Evolutionary conservation across 225 moss, liverwort and hornwort species (phyloP).

Genomic region (Takakia lepidozioides): DNA sequence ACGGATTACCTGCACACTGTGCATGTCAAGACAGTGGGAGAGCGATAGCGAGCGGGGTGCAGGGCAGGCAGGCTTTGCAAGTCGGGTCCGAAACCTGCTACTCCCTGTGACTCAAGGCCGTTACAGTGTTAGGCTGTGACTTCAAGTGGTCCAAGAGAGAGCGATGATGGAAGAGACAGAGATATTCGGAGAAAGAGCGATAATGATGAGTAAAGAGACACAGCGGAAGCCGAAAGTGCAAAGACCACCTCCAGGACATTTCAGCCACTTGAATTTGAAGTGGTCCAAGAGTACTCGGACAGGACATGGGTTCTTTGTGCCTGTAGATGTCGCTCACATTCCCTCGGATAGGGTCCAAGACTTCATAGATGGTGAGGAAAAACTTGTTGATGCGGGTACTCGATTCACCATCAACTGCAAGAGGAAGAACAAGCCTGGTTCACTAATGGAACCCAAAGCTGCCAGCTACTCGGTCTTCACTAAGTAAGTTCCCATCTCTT

Average conservation of each 20-base stretch:
- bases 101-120: too few species aligned
- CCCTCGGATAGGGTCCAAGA: conserved; percentile 4
- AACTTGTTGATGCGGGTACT: conserved; percentile 2
- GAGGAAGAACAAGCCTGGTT: conserved; percentile 1
- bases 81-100: too few species aligned
- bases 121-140: too few species aligned
- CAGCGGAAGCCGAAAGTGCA: too few species aligned
- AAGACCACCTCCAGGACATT: conserved; percentile 1
- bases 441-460: conserved; percentile 1
- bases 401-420: background rate
- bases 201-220: too few species aligned
- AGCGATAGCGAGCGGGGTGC: too few species aligned
- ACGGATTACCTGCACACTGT: too few species aligned
- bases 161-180: too few species aligned
- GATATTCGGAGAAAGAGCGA: too few species aligned
- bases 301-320: background rate
- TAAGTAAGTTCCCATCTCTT: background rate
- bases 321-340: conserved; percentile 6
- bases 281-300: conserved; percentile 3
- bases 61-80: too few species aligned
- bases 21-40: too few species aligned
- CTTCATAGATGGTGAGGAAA: conserved; percentile 1
- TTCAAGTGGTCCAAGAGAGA: too few species aligned
- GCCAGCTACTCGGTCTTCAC: conserved; percentile 1
- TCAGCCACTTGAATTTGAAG: background rate